These are phyloP conservation scores for Debaryomyces maramus DNA, from an alignment of 805 yeast species.

Conservation along the genomic window DNA sequence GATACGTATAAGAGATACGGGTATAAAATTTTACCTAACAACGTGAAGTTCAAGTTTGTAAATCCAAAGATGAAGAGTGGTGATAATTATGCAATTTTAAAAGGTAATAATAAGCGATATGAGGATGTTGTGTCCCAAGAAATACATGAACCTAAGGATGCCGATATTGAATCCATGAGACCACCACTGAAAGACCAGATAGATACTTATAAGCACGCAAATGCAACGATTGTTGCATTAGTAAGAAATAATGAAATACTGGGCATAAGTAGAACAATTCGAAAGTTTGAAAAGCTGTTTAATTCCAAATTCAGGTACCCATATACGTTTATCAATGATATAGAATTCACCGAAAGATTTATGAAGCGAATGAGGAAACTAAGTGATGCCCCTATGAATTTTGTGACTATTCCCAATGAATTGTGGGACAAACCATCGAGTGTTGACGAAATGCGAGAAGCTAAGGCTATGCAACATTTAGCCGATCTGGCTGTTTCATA, in stretches of 20 bases:
- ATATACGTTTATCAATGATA: slow-evolving; percentile 76
- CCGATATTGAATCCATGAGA: slow-evolving; percentile 27
- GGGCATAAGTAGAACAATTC: slow-evolving; percentile 52
- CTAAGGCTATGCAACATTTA: slow-evolving; percentile 40
- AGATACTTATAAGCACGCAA: slow-evolving; percentile 46
- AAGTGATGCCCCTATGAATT: slow-evolving; percentile 32
- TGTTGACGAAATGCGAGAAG: slow-evolving; percentile 50
- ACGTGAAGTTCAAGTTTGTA: slow-evolving; percentile 34
- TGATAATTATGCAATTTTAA: slow-evolving; percentile 31
- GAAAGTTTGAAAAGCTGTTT: slow-evolving; percentile 61
- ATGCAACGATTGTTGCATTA: slow-evolving; percentile 72
- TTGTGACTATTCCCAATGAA: slow-evolving; percentile 41
- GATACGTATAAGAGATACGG: slow-evolving; percentile 10
- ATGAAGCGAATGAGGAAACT: slow-evolving; percentile 40
- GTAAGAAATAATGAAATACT: slow-evolving; percentile 67
- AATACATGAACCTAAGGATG: slow-evolving; percentile 51
- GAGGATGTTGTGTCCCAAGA: slow-evolving; percentile 31
- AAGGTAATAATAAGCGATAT: slow-evolving; percentile 39
- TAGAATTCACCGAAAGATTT: slow-evolving; percentile 60
- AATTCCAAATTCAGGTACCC: slow-evolving; percentile 75
- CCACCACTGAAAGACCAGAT: slow-evolving; percentile 23
- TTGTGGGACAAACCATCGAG: slow-evolving; percentile 60
- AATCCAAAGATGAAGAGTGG: slow-evolving; percentile 30
- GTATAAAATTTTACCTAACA: slow-evolving; percentile 20
- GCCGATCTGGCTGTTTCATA: slow-evolving; percentile 53